Conservation (phyloP, 495 filamentous ascomycete species). For the Neohortaea acidophila region DNA sequence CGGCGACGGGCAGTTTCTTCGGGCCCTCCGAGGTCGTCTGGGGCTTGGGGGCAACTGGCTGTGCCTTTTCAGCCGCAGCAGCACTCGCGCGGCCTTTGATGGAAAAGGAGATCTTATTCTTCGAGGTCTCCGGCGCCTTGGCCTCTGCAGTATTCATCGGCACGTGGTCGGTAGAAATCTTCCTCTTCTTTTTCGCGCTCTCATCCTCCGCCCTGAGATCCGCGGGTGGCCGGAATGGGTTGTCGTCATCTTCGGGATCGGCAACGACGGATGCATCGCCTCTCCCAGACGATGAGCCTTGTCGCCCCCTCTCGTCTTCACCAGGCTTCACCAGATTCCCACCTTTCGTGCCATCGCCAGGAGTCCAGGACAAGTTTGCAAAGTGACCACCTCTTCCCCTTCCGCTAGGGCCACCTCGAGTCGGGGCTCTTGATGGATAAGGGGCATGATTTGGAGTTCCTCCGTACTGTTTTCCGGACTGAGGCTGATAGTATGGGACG, state of each 20-base stretch:
- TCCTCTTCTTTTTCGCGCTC: constrained; percentile 30
- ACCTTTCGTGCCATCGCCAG: constrained; percentile 23
- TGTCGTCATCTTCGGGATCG: constrained; percentile 37
- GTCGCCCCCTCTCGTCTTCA: constrained; percentile 12
- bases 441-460: constrained; percentile 34
- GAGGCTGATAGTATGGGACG: constrained; percentile 40
- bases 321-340: constrained; percentile 27
- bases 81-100: constrained; percentile 15
- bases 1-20: constrained; percentile 10
- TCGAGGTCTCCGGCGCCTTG: constrained; percentile 5
- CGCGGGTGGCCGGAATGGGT: constrained; percentile 46
- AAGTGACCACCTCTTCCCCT: constrained; percentile 32
- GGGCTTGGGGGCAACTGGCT: not conserved
- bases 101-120: constrained; percentile 18
- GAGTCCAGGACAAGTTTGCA: constrained; percentile 48
- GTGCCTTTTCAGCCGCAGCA: constrained; percentile 5
- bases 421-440: not conserved
- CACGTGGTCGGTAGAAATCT: constrained; percentile 7
- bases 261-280: no score
- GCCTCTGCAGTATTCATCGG: not conserved
- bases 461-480: constrained; percentile 37
- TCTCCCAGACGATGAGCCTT: constrained; percentile 7
- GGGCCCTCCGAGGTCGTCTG: constrained; percentile 7
- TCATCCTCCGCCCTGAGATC: constrained; percentile 51
- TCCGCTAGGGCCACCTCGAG: constrained; percentile 26